Base-by-base conservation (phyloP, 495 filamentous ascomycete species). In the Lasiosphaeria ovina region DNA sequence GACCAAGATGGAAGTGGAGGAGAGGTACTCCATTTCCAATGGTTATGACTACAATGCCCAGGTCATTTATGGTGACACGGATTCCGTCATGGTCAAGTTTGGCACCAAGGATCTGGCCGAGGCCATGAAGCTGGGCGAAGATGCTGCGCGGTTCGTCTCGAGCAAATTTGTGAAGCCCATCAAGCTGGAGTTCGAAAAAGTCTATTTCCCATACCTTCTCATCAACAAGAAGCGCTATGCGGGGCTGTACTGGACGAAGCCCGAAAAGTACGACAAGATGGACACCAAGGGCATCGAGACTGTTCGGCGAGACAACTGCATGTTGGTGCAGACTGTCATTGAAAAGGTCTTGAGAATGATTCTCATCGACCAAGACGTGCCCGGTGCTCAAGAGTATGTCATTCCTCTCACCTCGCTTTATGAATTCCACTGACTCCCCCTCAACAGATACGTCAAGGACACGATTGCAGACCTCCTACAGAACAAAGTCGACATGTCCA, bases 161-260 rank as follows among this genome's bases (percentile, higher is more conserved):
- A 79, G 83, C 31, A 96, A 97, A 69, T 98, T 98, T 74, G 77
- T 92, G 72, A 92, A 88, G 64, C 94, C 94, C 6, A 99, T 99
- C 79, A 99, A 97, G 76, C 83, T 99, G 16, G 94, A 99, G 71
- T 99, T 99, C 77, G 94, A 99, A 70, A 99, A 99, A 74, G 94
- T 99, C 3, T 99, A 99, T 74, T 99, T 90, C 70, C 94, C 94
- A 1, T 99, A 99, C 72, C 82, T 99, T 36, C 80, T 99, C 47
- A 99, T 99, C 85, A 99, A 99, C 84, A 99, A 99, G 77, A 99
- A 99, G 82, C 89, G 94, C 57, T 99, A 99, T 65, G 94, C 94
- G 11, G 94, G 94, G 36, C 78, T 99, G 12, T 98, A 92, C 77
- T 99, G 93, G 92, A 98, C 95, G 17, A 92, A 88, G 50, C 83